phyloP scores from a whole-genome alignment of 495 filamentous ascomycete genomes.

The Evansstolkia leycettana region DNA sequence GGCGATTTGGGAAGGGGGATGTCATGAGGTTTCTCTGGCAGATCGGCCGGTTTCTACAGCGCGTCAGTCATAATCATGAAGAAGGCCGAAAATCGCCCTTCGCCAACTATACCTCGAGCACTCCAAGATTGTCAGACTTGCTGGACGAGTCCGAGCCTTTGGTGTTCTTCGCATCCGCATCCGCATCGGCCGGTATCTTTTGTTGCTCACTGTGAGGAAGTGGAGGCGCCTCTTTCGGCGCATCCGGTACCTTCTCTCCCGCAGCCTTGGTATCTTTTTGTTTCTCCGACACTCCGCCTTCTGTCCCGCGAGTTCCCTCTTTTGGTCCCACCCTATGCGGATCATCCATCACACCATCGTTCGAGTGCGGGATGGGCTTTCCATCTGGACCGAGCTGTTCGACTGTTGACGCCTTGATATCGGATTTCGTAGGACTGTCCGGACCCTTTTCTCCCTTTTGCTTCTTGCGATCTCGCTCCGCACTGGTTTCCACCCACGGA shows the following conservation, averaged over 20 bases:
- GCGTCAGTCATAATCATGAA: slow-evolving; percentile 6
- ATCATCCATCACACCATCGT: slow-evolving; percentile 90
- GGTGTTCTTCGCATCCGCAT: slow-evolving; percentile 23
- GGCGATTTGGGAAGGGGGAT: slow-evolving; percentile 62
- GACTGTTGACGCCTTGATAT: slow-evolving; percentile 19
- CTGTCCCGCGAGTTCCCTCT: slow-evolving; percentile 74
- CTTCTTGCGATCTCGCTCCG: slow-evolving; percentile 47
- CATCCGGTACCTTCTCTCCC: slow-evolving; percentile 64
- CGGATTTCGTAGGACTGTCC: slow-evolving; percentile 16
- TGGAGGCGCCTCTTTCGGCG: slow-evolving; percentile 75
- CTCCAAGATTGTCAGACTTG: slow-evolving; percentile 27
- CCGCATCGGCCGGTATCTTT: slow-evolving; percentile 31
- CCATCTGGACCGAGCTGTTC: slow-evolving; percentile 41
- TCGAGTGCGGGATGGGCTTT: slow-evolving; percentile 59
- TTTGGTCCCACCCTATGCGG: slow-evolving; percentile 59
- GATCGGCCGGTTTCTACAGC: slow-evolving; percentile 64
- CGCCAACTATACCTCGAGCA: slow-evolving; percentile 59
- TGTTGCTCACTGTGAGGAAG: slow-evolving; percentile 69
- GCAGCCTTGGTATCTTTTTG: slow-evolving; percentile 53
- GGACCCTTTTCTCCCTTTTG: slow-evolving; percentile 15
- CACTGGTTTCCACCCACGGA: slow-evolving; percentile 64
- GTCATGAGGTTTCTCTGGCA: slow-evolving; percentile 71
- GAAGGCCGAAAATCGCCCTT: background rate
- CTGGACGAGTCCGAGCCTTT: slow-evolving; percentile 21
- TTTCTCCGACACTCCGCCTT: slow-evolving; percentile 78